These are phyloP conservation scores for Trametes pubescens DNA, from an alignment of 1,284 basidiomycete species.

Conservation along the genomic window DNA sequence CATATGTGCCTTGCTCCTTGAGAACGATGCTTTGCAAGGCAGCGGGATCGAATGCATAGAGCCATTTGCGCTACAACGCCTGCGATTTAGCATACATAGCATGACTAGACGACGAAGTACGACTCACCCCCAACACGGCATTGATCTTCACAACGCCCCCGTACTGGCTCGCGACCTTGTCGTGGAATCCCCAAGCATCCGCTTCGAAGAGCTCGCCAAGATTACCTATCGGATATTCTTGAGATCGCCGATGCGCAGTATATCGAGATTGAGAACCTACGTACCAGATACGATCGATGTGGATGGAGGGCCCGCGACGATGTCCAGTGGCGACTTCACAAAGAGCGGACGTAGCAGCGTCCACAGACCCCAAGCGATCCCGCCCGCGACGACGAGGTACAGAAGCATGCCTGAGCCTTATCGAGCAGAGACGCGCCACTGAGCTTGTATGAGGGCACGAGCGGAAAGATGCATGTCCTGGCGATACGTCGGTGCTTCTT, in stretches of 20 bases:
- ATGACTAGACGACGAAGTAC: not conserved
- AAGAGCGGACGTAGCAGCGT: constrained; percentile 21
- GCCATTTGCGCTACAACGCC: constrained; percentile 24
- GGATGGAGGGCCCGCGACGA: constrained; percentile 37
- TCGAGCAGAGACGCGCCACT: not conserved
- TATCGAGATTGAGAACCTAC: constrained; percentile 20
- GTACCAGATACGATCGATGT: constrained; percentile 28
- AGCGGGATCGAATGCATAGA: constrained; percentile 31
- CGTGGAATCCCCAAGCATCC: constrained; percentile 33
- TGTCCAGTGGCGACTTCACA: constrained; percentile 35
- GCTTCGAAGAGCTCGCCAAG: constrained; percentile 30
- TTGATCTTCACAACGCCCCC: constrained; percentile 31
- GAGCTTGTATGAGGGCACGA: not conserved
- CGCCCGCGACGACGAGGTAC: constrained; percentile 7
- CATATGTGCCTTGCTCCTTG: constrained; percentile 29
- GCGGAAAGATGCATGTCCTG: not conserved
- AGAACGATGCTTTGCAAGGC: constrained; percentile 29
- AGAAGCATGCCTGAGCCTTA: constrained; percentile 22
- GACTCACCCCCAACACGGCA: constrained; percentile 26
- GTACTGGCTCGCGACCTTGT: constrained; percentile 25
- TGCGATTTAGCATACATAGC: not conserved
- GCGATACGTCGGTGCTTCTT: not conserved
- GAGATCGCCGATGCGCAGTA: not conserved
- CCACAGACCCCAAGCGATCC: constrained; percentile 22
- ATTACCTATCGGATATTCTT: constrained; percentile 20